Conservation (phyloP, 2,329 filamentous ascomycete species). For the Corinectria fuckeliana region DNA sequence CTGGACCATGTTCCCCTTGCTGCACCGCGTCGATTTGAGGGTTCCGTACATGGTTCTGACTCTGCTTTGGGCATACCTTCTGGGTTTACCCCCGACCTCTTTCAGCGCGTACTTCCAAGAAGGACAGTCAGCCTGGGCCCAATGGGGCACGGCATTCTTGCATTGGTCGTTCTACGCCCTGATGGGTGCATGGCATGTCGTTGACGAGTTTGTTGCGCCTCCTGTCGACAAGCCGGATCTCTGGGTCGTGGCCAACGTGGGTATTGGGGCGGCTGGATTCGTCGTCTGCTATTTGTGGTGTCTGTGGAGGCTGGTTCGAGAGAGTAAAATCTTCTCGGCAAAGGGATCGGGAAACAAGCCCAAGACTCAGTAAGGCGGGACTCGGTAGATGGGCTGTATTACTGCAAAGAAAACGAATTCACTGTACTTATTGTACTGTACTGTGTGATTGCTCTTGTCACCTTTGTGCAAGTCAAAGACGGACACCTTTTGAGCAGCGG, state of each 20-base stretch:
- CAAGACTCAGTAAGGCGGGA: conserved; percentile 29
- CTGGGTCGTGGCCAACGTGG: conserved; percentile 91
- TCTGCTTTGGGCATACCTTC: conserved; percentile 87
- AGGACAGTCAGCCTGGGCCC: conserved; percentile 40
- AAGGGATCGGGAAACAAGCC: conserved; percentile 46
- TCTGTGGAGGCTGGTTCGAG: conserved; percentile 68
- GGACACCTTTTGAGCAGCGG: background rate
- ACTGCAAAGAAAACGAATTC: conserved; percentile 3
- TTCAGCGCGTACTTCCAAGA: conserved; percentile 70
- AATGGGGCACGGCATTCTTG: conserved; percentile 68
- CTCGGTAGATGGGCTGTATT: conserved; percentile 1
- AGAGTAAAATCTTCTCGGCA: conserved; percentile 60
- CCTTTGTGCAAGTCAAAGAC: background rate
- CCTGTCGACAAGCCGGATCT: conserved; percentile 85
- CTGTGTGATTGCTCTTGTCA: background rate
- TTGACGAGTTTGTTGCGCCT: conserved; percentile 71
- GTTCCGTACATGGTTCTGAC: conserved; percentile 87
- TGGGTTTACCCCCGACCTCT: conserved; percentile 83
- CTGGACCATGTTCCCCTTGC: conserved; percentile 93
- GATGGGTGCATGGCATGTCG: conserved; percentile 83
- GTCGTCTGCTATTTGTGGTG: conserved; percentile 92
- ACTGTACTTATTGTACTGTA: too few relatives aligned
- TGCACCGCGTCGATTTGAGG: conserved; percentile 81
- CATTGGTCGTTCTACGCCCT: conserved; percentile 78
- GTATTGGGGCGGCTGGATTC: conserved; percentile 85